Evolutionary conservation across 2,329 filamentous ascomycete species (phyloP).

Genomic region (Curvularia eragrostidis): DNA sequence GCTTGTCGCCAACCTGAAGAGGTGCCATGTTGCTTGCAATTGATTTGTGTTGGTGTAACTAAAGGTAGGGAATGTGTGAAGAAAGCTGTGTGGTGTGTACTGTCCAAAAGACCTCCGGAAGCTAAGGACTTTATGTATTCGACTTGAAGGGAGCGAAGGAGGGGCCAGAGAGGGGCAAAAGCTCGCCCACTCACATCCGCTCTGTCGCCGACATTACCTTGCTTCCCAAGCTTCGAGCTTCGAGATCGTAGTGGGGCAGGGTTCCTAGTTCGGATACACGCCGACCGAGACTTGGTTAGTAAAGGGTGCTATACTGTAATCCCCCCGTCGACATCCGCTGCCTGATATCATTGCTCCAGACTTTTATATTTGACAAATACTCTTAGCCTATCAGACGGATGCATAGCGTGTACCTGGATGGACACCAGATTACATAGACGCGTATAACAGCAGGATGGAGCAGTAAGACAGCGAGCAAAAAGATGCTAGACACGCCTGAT

Average conservation of each 20-base stretch:
- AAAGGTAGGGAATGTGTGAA: background rate
- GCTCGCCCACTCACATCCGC: background rate
- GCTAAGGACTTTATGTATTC: conserved; percentile 1
- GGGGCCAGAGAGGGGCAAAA: conserved; percentile 16
- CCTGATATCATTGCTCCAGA: background rate
- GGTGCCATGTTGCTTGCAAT: conserved; percentile 60
- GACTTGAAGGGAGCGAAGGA: background rate
- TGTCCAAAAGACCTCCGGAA: background rate
- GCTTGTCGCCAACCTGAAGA: conserved; percentile 80
- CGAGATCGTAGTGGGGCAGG: conserved; percentile 23
- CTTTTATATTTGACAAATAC: conserved; percentile 24
- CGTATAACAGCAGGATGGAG: background rate
- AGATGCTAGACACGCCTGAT: background rate
- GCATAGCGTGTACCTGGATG: conserved; percentile 11
- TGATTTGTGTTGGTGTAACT: background rate
- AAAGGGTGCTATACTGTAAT: background rate
- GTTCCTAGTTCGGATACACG: background rate
- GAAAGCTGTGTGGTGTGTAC: background rate
- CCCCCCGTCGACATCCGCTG: background rate
- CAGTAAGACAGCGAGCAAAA: background rate
- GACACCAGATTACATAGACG: background rate
- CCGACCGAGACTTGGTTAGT: background rate
- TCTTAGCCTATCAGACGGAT: conserved; percentile 16
- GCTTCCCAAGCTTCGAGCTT: conserved; percentile 25
- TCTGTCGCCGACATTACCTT: conserved; percentile 3